Evolutionary conservation across 2,329 filamentous ascomycete genomes (phyloP).

Genomic region (Epichloe elymi): DNA sequence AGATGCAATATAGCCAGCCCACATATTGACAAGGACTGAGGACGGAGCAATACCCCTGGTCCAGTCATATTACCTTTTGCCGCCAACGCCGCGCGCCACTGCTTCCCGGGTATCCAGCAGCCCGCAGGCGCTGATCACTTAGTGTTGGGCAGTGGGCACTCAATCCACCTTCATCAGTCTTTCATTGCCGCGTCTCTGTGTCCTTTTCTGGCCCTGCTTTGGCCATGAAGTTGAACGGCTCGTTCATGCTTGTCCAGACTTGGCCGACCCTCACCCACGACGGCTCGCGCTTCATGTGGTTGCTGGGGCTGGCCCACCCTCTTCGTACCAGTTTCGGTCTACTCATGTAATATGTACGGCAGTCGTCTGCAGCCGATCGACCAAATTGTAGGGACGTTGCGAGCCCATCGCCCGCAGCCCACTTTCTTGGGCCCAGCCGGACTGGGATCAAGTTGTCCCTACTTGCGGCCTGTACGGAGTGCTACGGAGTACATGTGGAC

Average conservation of each 20-base stretch:
- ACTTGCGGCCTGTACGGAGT: not conserved
- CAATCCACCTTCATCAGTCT: constrained; percentile 1
- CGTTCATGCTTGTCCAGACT: constrained; percentile 2
- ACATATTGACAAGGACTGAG: not conserved
- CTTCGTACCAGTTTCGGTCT: not conserved
- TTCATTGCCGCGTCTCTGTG: not conserved
- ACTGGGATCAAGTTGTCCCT: not conserved
- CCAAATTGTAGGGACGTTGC: constrained; percentile 2
- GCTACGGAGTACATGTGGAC: not conserved
- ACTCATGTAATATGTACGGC: not conserved
- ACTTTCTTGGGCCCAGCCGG: not conserved
- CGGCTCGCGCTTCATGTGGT: not conserved
- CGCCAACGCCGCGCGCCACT: not conserved
- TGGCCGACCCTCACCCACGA: not conserved
- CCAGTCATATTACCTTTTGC: constrained; percentile 2
- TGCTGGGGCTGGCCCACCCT: not conserved
- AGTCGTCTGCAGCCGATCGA: not conserved
- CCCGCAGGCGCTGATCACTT: constrained; percentile 3
- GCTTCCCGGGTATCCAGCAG: constrained; percentile 5
- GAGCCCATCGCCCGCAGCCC: not conserved
- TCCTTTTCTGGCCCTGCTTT: constrained; percentile 3
- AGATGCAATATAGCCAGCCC: not conserved
- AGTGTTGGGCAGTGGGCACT: not conserved
- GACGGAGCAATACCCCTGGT: constrained; percentile 1
- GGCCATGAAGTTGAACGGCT: not conserved